phyloP scores from a whole-genome alignment of 2,329 filamentous ascomycete species.

The Pseudofabraea citricarpa region DNA sequence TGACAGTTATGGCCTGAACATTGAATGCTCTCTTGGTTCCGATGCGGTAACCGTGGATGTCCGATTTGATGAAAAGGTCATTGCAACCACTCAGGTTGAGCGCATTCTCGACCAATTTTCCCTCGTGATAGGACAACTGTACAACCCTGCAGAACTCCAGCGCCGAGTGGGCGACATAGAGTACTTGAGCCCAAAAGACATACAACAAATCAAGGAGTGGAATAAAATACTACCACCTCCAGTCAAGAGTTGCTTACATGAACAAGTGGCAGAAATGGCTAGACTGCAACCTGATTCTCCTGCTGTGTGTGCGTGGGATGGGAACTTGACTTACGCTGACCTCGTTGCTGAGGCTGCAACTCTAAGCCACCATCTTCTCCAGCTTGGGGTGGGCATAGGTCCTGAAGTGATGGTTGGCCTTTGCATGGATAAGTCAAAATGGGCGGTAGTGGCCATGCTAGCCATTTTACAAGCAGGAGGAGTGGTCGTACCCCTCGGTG shows the following conservation, averaged over 20 bases:
- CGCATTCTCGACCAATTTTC: neutral
- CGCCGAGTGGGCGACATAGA: neutral
- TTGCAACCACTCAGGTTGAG: neutral
- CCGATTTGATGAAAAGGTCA: neutral
- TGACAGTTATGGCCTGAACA: neutral
- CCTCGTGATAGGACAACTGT: neutral
- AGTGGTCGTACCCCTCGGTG: slow-evolving; percentile 19
- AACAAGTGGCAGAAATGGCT: neutral
- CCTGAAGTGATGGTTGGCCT: slow-evolving; percentile 10
- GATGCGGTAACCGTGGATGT: neutral
- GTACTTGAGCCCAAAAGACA: neutral
- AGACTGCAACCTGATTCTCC: neutral
- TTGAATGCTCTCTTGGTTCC: neutral
- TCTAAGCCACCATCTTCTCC: neutral
- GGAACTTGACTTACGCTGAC: slow-evolving; percentile 11
- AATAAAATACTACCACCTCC: slow-evolving; percentile 10
- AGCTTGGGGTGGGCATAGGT: slow-evolving; percentile 7
- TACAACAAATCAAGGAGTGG: neutral
- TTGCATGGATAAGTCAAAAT: slow-evolving; percentile 17
- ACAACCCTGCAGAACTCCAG: neutral
- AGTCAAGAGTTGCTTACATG: neutral
- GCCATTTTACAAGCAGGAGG: slow-evolving; percentile 15
- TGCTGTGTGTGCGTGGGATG: slow-evolving; percentile 5
- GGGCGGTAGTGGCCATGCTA: slow-evolving; percentile 15
- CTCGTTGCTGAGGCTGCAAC: slow-evolving; percentile 11